phyloP scores from a whole-genome alignment of 495 filamentous ascomycete species.

The Aspergillus sclerotiicarbonarius region DNA sequence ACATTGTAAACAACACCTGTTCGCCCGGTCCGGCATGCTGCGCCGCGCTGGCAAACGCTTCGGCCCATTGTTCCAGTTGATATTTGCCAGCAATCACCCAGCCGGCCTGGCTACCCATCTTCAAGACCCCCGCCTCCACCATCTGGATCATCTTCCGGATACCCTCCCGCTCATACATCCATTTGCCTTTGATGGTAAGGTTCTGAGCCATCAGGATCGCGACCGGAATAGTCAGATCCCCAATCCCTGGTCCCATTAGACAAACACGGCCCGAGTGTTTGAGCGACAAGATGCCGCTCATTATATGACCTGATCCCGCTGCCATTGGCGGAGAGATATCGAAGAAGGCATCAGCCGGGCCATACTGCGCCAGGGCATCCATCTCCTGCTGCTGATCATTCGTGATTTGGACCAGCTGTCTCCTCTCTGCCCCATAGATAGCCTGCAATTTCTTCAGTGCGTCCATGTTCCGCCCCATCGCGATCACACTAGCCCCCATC shows the following conservation, averaged over 20 bases:
- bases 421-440: background rate
- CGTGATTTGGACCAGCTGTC: background rate
- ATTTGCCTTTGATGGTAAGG: background rate
- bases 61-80: too few relatives aligned
- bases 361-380: background rate
- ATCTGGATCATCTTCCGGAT: background rate
- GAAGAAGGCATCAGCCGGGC: background rate
- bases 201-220: background rate
- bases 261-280: background rate
- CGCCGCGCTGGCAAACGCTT: too few relatives aligned
- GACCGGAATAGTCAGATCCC: background rate
- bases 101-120: too few relatives aligned
- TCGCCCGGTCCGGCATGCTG: too few relatives aligned
- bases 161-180: background rate
- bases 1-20: too few relatives aligned
- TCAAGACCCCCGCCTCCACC: background rate
- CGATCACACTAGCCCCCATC: background rate
- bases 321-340: background rate
- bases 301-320: background rate
- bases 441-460: background rate
- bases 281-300: background rate
- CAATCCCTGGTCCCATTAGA: background rate
- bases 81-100: too few relatives aligned
- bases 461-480: background rate
- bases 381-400: background rate